Conservation (phyloP, 2,329 filamentous ascomycete genomes). For the Rutstroemia sp. region DNA sequence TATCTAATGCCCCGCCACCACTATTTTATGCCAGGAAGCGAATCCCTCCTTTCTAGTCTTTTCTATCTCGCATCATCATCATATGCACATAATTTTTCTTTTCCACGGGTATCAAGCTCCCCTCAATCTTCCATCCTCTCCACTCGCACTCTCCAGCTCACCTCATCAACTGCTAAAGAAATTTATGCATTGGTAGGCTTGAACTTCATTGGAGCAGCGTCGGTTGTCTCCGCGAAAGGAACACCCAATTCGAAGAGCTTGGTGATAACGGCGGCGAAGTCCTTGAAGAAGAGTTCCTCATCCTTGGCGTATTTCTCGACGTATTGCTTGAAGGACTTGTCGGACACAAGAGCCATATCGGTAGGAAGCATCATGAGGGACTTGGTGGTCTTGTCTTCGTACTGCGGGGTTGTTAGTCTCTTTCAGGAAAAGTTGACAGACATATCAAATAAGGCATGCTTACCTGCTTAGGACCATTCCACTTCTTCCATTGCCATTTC, state of each 20-base stretch:
- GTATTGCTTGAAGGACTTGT: constrained; percentile 74
- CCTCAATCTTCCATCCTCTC: too few relatives aligned
- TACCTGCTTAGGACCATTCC: constrained; percentile 76
- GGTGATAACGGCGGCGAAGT: constrained; percentile 71
- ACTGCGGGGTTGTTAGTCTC: constrained; percentile 38
- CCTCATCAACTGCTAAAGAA: neutral
- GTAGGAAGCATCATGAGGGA: constrained; percentile 95
- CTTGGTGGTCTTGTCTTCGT: constrained; percentile 81
- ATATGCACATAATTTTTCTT: too few relatives aligned
- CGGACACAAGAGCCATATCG: constrained; percentile 79
- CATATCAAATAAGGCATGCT: constrained; percentile 13
- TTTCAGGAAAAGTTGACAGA: neutral
- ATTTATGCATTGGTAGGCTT: constrained; percentile 42
- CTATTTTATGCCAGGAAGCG: too few relatives aligned
- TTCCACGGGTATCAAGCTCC: too few relatives aligned
- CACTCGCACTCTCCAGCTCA: too few relatives aligned
- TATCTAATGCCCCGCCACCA: too few relatives aligned
- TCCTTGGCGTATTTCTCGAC: constrained; percentile 89
- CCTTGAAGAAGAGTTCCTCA: constrained; percentile 85
- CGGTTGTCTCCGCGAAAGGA: constrained; percentile 63
- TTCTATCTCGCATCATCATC: too few relatives aligned
- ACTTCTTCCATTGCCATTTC: constrained; percentile 90
- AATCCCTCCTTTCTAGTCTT: too few relatives aligned
- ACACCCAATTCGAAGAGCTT: constrained; percentile 94
- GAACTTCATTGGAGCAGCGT: constrained; percentile 53